Percentiles rank a stretch among this genome's conserved stretches.
Evolutionary conservation across 2,329 filamentous ascomycete genomes (phyloP).

Genomic region (Monilinia vaccinii-corymbosi): DNA sequence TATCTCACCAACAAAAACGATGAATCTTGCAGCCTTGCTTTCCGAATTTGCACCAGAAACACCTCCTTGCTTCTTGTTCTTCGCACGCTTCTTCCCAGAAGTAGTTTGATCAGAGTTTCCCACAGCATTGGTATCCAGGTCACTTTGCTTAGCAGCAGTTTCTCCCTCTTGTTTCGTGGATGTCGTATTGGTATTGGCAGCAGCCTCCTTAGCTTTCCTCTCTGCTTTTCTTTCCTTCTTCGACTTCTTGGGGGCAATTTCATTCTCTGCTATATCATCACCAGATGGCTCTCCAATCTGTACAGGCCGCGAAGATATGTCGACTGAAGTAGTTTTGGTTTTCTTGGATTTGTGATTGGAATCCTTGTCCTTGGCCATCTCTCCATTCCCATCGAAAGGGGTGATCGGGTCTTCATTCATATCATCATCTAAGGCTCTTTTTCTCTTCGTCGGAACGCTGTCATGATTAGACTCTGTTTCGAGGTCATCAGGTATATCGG

Average conservation of each 20-base stretch:
- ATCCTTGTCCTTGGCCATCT: slow-evolving; percentile 2
- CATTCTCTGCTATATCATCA: slow-evolving; percentile 16
- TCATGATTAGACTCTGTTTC: slow-evolving; percentile 13
- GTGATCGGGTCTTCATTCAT: background rate
- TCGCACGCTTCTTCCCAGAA: slow-evolving; percentile 25
- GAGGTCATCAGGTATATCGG: slow-evolving; percentile 27
- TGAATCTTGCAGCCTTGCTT: slow-evolving; percentile 46
- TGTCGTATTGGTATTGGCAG: slow-evolving; percentile 10
- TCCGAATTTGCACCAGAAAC: slow-evolving; percentile 12
- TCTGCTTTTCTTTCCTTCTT: slow-evolving; percentile 32
- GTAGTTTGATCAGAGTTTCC: background rate
- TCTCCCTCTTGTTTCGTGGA: background rate
- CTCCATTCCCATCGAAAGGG: slow-evolving; percentile 2
- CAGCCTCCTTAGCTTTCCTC: slow-evolving; percentile 28
- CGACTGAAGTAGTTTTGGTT: background rate
- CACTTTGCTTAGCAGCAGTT: background rate
- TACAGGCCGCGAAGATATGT: background rate
- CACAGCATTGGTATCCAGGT: background rate
- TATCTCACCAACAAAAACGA: slow-evolving; percentile 62
- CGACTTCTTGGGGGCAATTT: slow-evolving; percentile 28
- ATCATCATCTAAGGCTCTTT: slow-evolving; percentile 13
- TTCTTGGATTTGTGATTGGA: background rate
- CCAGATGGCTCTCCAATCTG: slow-evolving; percentile 2
- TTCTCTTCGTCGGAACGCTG: slow-evolving; percentile 19
- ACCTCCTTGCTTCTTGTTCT: slow-evolving; percentile 29